Evolutionary conservation across 2,329 filamentous ascomycete species (phyloP), one percentile per base, ranked within the genome.

Genomic region (Seiridium cupressi): DNA sequence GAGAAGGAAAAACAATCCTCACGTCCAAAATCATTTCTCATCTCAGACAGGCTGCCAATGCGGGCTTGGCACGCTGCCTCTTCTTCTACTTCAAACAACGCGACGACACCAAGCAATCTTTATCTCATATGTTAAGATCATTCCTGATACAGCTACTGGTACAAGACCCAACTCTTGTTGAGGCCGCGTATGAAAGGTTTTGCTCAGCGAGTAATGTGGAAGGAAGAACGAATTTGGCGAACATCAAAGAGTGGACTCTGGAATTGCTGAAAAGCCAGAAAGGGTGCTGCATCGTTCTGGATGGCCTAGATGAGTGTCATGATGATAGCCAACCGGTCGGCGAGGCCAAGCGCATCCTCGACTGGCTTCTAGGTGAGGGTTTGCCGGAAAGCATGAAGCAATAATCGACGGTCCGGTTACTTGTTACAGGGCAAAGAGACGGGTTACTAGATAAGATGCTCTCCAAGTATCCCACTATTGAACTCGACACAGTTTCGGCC

Each of bases 11-110:
- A 13, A 46, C 44, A 2, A 13, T 46, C 10, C 44, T 46, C 10
- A 9, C 44, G 4, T 46, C 44, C 3, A 46, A 3, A 18, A 13
- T 46, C 44, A 46, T 46, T 3, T 46, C 44, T 13, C 44, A 46
- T 46, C 11, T 46, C 4, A 13, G 44, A 3, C 32, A 53, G 9
- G 32, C 10, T 36, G 42, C 59, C 7, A 1, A 32, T 8, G 4
- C 49, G 3, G 13, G 32, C 8, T 9, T 58, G 38, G 36, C 53
- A 3, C 59, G 61, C 10, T 38, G 36, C 10, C 18, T 61, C 6
- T 64, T 61, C 55, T 64, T 63, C 56, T 63, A 57, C 32, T 64
- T 64, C 54, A 63, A 63, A 18, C 56, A 63, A 6, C 34, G 11
- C 3, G 46, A 51, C 8, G 42, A 63, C 5, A 56, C 53, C 1